Evolutionary conservation across 140 eudicot species (phyloP).

Genomic region (Anethum foeniculum): DNA sequence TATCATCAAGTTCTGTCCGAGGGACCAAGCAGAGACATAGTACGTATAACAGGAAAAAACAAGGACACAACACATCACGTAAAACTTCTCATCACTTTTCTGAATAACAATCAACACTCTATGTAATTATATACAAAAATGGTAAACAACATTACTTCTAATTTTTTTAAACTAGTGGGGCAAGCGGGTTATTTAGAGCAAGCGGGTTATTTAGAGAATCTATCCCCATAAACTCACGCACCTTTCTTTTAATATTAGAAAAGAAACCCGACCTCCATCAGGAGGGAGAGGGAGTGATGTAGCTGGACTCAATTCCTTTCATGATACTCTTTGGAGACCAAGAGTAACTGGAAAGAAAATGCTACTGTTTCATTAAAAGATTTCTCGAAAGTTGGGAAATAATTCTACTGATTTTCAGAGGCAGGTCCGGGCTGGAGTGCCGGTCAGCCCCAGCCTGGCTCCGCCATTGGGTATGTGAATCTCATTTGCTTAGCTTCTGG

Average conservation of each 20-base stretch:
- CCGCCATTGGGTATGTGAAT: too few species aligned
- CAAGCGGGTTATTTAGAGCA: too few species aligned
- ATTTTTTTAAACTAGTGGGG: too few species aligned
- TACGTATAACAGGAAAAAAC: too few species aligned
- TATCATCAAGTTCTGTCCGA: not conserved
- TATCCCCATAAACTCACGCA: too few species aligned
- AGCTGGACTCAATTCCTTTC: not conserved
- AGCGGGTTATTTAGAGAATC: too few species aligned
- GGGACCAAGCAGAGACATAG: not conserved
- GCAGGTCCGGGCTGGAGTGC: not conserved
- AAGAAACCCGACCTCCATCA: too few species aligned
- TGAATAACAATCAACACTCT: not conserved
- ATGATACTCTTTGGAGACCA: not conserved
- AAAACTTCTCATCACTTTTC: not conserved
- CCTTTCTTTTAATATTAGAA: too few species aligned
- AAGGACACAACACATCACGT: not conserved
- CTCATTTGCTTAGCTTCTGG: too few species aligned
- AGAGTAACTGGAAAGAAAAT: not conserved
- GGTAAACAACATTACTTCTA: too few species aligned
- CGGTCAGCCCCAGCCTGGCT: not conserved
- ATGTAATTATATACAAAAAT: too few species aligned
- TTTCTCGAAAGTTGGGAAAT: not conserved
- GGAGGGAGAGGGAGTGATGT: not conserved
- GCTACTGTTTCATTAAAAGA: not conserved
- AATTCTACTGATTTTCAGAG: not conserved